A percentile compares a stretch with the other conserved stretches of the same genome.
Conservation (phyloP, 768 basidiomycete genomes). For the Mycena venus region DNA sequence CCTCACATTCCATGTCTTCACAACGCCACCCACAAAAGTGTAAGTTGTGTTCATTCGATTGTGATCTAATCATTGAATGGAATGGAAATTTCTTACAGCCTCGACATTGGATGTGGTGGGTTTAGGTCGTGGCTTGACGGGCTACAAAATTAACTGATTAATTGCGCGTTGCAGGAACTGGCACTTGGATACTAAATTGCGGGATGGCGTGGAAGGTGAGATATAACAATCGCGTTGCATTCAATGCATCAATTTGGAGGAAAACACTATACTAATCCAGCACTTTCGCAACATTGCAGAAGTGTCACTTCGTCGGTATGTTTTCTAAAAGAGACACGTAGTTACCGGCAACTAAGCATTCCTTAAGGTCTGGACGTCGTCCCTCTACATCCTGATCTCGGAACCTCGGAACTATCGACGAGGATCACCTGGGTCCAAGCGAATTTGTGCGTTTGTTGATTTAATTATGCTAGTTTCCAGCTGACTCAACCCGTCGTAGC, state of each 20-base stretch:
- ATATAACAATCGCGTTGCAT: slow-evolving; percentile 37
- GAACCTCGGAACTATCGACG: slow-evolving; percentile 66
- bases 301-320: slow-evolving; percentile 75
- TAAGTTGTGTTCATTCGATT: slow-evolving; percentile 47
- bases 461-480: slow-evolving; percentile 8
- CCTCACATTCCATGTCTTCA: slow-evolving; percentile 76
- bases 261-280: slow-evolving; percentile 11
- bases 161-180: slow-evolving; percentile 63
- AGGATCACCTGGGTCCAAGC: slow-evolving; percentile 80
- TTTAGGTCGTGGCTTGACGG: slow-evolving; percentile 23
- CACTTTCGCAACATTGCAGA: no score
- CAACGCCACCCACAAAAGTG: slow-evolving; percentile 72
- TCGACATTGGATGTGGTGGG: slow-evolving; percentile 83
- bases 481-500: slow-evolving; percentile 49
- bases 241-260: slow-evolving; percentile 23
- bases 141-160: neutral
- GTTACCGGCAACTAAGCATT: neutral
- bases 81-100: slow-evolving; percentile 48
- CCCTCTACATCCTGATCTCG: slow-evolving; percentile 79
- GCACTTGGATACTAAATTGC: slow-evolving; percentile 78
- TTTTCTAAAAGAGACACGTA: neutral
- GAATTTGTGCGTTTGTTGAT: slow-evolving; percentile 69
- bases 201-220: slow-evolving; percentile 72
- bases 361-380: slow-evolving; percentile 75
- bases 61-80: neutral